Evolutionary conservation across 371 early-diverging fungal species (phyloP), one percentile per base, ranked within the genome.

Genomic region (Actinomortierella ambigua): DNA sequence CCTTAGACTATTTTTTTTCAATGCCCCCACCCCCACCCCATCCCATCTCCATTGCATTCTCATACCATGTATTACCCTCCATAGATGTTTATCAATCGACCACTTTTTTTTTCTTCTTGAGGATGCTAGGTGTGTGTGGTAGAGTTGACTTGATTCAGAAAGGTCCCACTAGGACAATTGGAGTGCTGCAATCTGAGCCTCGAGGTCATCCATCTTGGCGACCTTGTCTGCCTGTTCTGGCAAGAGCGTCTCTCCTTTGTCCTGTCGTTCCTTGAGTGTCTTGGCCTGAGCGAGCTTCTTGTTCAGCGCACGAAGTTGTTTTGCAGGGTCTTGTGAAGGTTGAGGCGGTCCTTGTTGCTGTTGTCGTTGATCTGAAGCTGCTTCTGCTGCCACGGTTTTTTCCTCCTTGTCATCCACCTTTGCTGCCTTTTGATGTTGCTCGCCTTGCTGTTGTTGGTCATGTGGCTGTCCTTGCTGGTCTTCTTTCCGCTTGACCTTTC

Each of bases 221-320:
- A 81, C 46, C 75, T 80, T 84, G 46, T 81, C 79, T 55, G 50
- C 15, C 59, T 80, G 82, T 49, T 83, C 81, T 20, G 69, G 67
- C 23, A 75, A 43, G 59, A 82, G 55, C 22, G 56, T 48, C 28
- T 61, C 71, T 15, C 79, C 81, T 43, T 77, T 66, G 20, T 64
- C 68, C 49, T 69, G 66, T 50, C 78, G 77, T 48, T 65, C 78
- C 61, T 77, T 76, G 22, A 84, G 43, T 29, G 82, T 78, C 52
- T 77, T 64, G 39, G 76, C 73, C 71, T 85, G 85, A 20, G 81
- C 61, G 49, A 80, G 61, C 65, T 81, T 82, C 63, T 81, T 84
- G 57, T 75, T 68, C 65, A 82, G 58, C 9, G 71, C 79, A 50
- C 81, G 80, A 46, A 82, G 48, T 47, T 75, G 71, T 75, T 80